A percentile compares a stretch with the other conserved stretches of the same genome.
Conservation (phyloP, 768 basidiomycete species). For the Lentinula sp. region DNA sequence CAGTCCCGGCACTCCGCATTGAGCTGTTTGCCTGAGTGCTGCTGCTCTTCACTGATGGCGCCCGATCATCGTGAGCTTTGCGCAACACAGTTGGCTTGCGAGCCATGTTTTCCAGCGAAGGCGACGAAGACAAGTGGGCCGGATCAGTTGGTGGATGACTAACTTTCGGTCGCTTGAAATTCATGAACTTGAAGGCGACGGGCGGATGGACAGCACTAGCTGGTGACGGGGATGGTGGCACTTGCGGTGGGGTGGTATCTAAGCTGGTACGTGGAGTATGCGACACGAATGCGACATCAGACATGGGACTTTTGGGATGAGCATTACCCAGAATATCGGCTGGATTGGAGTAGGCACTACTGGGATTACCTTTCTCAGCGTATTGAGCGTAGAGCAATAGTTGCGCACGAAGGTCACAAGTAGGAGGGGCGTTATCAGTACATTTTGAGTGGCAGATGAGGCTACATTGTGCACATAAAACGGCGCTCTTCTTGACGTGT, state of each 20-base stretch:
- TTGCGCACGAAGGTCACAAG: conserved; percentile 78
- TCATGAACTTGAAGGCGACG: conserved; percentile 59
- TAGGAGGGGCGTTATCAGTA: conserved; percentile 57
- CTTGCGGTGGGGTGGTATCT: conserved; percentile 33
- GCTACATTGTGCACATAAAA: conserved; percentile 85
- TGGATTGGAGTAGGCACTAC: conserved; percentile 47
- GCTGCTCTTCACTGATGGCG: conserved; percentile 54
- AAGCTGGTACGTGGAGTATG: conserved; percentile 43
- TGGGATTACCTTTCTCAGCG: conserved; percentile 59
- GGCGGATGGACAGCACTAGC: conserved; percentile 34
- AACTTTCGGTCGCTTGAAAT: conserved; percentile 59
- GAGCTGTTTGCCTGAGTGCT: conserved; percentile 53
- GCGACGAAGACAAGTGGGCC: conserved; percentile 21
- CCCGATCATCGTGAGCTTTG: conserved; percentile 38
- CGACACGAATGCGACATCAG: conserved; percentile 50
- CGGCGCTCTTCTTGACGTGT: conserved; percentile 79
- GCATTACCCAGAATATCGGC: conserved; percentile 36
- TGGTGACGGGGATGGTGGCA: conserved; percentile 19
- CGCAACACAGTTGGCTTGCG: conserved; percentile 24
- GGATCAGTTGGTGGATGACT: conserved; percentile 16
- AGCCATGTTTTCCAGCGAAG: conserved; percentile 16
- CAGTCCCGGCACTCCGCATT: conserved; percentile 50
- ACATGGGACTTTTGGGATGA: conserved; percentile 40
- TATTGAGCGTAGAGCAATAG: conserved; percentile 76
- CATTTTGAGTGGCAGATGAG: conserved; percentile 85